A percentile compares a stretch with the other conserved stretches of the same genome.
phyloP scores from a whole-genome alignment of 768 basidiomycete species.

The Pleurotus tuber-regium region DNA sequence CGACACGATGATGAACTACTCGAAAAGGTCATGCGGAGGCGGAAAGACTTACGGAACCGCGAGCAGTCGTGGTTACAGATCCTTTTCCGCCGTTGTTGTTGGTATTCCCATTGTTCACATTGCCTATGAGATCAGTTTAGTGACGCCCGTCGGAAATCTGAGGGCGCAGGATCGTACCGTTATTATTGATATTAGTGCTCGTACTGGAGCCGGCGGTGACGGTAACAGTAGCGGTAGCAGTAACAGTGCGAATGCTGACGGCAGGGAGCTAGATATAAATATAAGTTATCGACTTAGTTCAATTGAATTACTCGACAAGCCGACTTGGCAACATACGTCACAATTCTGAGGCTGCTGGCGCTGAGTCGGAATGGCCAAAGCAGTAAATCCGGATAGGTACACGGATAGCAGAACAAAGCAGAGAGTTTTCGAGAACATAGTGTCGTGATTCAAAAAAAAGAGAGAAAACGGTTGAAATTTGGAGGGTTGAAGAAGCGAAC shows the following conservation, averaged over 20 bases:
- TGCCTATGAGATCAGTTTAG: neutral
- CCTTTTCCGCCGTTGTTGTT: constrained; percentile 9
- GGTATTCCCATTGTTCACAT: neutral
- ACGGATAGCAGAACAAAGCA: constrained; percentile 39
- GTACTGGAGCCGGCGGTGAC: constrained; percentile 17
- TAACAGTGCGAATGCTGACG: constrained; percentile 30
- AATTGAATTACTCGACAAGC: too few relatives aligned
- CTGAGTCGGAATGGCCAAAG: constrained; percentile 29
- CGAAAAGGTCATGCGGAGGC: constrained; percentile 2
- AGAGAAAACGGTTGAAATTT: constrained; percentile 9
- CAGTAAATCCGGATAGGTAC: constrained; percentile 30
- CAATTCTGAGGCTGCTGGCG: constrained; percentile 17
- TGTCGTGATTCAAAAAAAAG: constrained; percentile 21
- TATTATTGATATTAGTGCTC: neutral
- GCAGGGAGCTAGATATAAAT: constrained; percentile 14
- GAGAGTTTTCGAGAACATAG: constrained; percentile 41
- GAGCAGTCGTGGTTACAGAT: constrained; percentile 14
- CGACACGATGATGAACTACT: too few relatives aligned
- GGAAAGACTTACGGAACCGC: constrained; percentile 4
- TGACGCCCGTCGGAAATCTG: too few relatives aligned
- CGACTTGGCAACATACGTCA: constrained; percentile 17
- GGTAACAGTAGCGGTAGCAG: constrained; percentile 35
- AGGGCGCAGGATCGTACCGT: too few relatives aligned
- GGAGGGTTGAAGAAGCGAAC: constrained; percentile 27
- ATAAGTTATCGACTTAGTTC: constrained; percentile 10